These are phyloP conservation scores for Mycena maculata DNA, from an alignment of 768 basidiomycete species.

Conservation along the genomic window DNA sequence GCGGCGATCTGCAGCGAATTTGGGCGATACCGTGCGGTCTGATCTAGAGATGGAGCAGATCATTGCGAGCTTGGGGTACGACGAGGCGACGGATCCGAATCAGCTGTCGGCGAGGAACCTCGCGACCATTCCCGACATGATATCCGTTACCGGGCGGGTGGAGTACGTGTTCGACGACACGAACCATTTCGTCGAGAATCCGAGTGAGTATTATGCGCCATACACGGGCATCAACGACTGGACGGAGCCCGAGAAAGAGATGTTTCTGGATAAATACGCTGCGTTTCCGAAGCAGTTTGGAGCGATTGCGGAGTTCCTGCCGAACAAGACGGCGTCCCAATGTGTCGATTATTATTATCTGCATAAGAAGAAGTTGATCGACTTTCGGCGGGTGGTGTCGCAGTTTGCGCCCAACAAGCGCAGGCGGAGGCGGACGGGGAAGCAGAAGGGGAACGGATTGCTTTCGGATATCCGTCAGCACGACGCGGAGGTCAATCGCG, in stretches of 20 bases:
- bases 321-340: conserved; percentile 87
- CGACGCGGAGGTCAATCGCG: conserved; percentile 66
- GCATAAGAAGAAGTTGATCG: conserved; percentile 89
- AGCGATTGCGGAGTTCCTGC: conserved; percentile 82
- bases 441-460: conserved; percentile 85
- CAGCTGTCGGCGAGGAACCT: conserved; percentile 88
- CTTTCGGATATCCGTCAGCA: conserved; percentile 85
- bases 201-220: conserved; percentile 80
- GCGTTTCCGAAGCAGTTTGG: conserved; percentile 95
- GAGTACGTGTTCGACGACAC: conserved; percentile 84
- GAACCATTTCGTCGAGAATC: conserved; percentile 83
- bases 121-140: conserved; percentile 92
- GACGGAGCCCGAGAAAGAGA: conserved; percentile 85
- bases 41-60: conserved; percentile 98
- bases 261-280: conserved; percentile 85
- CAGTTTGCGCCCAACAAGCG: conserved; percentile 76
- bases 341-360: conserved; percentile 96
- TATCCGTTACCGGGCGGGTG: conserved; percentile 73
- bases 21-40: conserved; percentile 92
- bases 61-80: conserved; percentile 91
- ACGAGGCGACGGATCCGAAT: conserved; percentile 93
- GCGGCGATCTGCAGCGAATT: conserved; percentile 73
- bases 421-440: conserved; percentile 69
- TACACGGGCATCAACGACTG: conserved; percentile 84
- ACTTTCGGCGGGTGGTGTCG: conserved; percentile 82